Evolutionary conservation across 2,329 filamentous ascomycete species (phyloP).

Genomic region (Pseudopyricularia javanii): DNA sequence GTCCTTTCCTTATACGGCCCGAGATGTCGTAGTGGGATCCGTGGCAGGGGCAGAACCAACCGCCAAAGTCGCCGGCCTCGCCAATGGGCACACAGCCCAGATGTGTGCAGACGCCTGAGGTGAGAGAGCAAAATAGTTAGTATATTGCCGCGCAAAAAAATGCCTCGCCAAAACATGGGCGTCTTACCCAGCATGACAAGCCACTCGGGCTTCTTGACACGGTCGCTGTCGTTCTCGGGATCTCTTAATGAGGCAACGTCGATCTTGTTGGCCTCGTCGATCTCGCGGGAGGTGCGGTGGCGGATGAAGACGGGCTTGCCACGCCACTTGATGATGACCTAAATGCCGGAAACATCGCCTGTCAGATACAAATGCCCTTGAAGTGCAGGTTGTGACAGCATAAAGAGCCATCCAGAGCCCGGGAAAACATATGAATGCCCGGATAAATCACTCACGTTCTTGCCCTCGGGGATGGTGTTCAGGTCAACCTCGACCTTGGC

Average conservation of each 20-base stretch:
- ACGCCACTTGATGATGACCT: conserved; percentile 99
- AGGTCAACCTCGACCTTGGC: conserved; percentile 99
- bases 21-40: conserved; percentile 99
- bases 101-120: conserved; percentile 89
- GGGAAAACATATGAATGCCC: neutral
- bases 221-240: conserved; percentile 80
- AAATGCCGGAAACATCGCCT: conserved; percentile 3
- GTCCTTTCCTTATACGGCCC: conserved; percentile 93
- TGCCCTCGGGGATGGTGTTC: conserved; percentile 86
- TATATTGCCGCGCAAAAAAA: neutral
- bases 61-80: conserved; percentile 93
- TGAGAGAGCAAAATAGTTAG: neutral
- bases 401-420: neutral
- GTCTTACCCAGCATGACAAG: conserved; percentile 86
- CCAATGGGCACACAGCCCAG: conserved; percentile 98
- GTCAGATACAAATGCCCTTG: neutral
- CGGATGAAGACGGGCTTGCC: conserved; percentile 99
- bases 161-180: neutral
- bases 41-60: conserved; percentile 99
- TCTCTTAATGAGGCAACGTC: conserved; percentile 78
- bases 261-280: conserved; percentile 84
- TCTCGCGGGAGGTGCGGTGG: conserved; percentile 88
- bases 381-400: conserved; percentile 2
- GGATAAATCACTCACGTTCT: conserved; percentile 64
- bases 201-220: conserved; percentile 98